Percentiles rank a stretch among this genome's conserved stretches.
Conservation (phyloP, 169 alveolate genomes). For the Plasmodium adleri region DNA sequence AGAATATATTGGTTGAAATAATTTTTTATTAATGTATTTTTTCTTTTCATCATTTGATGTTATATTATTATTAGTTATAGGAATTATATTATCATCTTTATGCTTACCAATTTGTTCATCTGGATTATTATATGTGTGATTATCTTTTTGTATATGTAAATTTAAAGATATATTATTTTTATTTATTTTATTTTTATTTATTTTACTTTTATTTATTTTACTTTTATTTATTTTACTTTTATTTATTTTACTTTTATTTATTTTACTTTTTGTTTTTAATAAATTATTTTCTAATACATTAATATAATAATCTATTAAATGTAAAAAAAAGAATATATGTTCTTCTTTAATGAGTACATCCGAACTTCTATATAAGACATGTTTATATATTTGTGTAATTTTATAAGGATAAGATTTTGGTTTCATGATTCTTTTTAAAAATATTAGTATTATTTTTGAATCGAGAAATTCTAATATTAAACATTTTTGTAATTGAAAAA, state of each 20-base stretch:
- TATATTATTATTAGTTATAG: neutral
- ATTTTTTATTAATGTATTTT: slow-evolving; percentile 11
- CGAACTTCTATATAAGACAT: neutral
- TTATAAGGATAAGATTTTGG: slow-evolving; percentile 54
- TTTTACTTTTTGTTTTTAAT: neutral
- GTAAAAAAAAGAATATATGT: slow-evolving; percentile 8
- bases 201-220: neutral
- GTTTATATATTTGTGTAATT: slow-evolving; percentile 45
- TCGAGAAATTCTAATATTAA: slow-evolving; percentile 11
- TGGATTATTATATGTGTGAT: neutral
- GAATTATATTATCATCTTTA: neutral
- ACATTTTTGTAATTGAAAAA: neutral
- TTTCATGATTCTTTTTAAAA: slow-evolving; percentile 53
- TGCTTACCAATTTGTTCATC: neutral
- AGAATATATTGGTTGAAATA: slow-evolving; percentile 3
- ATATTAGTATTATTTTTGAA: slow-evolving; percentile 6
- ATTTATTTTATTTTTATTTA: too few species aligned
- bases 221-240: neutral
- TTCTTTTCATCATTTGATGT: neutral
- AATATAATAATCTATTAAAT: slow-evolving; percentile 44
- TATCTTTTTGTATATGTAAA: neutral
- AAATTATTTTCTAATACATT: slow-evolving; percentile 30
- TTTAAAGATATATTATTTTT: too few species aligned
- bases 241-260: neutral
- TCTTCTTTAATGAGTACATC: neutral